Conservation (phyloP, 495 filamentous ascomycete genomes). For the Parmelia sp. region DNA sequence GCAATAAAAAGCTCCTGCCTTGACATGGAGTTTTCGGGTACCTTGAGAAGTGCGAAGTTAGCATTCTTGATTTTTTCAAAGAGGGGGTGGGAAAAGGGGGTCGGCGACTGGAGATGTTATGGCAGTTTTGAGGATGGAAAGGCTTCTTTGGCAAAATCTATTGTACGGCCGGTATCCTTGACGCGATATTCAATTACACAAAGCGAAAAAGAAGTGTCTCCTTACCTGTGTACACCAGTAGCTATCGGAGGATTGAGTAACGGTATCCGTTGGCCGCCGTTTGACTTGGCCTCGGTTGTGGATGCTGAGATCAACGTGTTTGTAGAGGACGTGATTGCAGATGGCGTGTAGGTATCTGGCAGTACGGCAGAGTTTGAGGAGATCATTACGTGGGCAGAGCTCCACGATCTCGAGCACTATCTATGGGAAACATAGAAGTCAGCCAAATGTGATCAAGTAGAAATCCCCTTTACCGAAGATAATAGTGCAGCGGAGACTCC, state of each 20-base stretch:
- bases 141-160: neutral
- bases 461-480: neutral
- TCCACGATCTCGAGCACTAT: neutral
- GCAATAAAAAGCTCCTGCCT: neutral
- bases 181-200: neutral
- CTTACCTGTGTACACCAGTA: conserved; percentile 3
- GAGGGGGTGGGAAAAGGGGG: too few relatives aligned
- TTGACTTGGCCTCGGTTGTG: neutral
- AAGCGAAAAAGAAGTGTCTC: neutral
- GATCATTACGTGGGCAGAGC: neutral
- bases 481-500: neutral
- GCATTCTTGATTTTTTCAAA: too few relatives aligned
- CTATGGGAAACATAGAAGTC: neutral
- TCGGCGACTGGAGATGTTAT: too few relatives aligned
- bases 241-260: neutral
- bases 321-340: neutral
- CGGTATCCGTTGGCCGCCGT: neutral
- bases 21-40: neutral
- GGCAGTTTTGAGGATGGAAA: neutral
- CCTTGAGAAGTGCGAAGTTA: neutral
- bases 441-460: neutral
- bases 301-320: conserved; percentile 2
- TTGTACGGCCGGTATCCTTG: neutral
- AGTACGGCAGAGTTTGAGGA: neutral
- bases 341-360: neutral